Base-by-base conservation (phyloP, 1,284 basidiomycete species). In the Sparassis latifolia region DNA sequence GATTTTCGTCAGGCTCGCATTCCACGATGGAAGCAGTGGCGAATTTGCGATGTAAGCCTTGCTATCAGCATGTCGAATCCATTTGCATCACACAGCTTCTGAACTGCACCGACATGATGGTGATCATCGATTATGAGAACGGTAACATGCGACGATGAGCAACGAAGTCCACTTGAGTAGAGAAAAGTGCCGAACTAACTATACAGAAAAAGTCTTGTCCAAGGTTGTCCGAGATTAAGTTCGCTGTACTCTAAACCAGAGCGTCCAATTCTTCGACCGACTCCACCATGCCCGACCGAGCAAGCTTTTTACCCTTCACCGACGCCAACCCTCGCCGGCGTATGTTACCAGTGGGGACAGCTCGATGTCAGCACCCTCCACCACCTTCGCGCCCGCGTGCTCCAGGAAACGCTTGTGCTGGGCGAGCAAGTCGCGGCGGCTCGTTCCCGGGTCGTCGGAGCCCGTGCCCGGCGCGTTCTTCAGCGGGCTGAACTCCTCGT, bases 381-480 rank as follows among this genome's bases (percentile, higher is more conserved):
- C 64, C 31, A 98, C 71, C 32, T 63, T 75, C 10, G 91, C 95
- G 7, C 97, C 96, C 0, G 89, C 89, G 0, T 60, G 69, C 60
- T 85, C 77, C 57, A 99, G 71, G 83, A 92, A 99, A 41, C 91
- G 75, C 62, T 71, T 78, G 65, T 98, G 93, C 71, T 97, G 92
- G n/a, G 84, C 79, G 48, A 98, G 79, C 49, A 99, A 73, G 72
- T 99, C 96, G 45, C 84, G 77, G 44, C 94, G 78, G 61, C 89
- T 94, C 31, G 96, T 97, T 59, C 88, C 84, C 31, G 94, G 90
- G 65, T 92, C 86, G 68, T 99, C 97, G n/a, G 86, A 78, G n/a
- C 89, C 89, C 1, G 92, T 89, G 0, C 92, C 92, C 1, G 93
- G 92, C 2, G 95, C 96, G 62, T 99, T 99, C 78, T 99, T 99